Conservation (phyloP, 805 yeast genomes). For the Sugiyamaella valdiviana region DNA sequence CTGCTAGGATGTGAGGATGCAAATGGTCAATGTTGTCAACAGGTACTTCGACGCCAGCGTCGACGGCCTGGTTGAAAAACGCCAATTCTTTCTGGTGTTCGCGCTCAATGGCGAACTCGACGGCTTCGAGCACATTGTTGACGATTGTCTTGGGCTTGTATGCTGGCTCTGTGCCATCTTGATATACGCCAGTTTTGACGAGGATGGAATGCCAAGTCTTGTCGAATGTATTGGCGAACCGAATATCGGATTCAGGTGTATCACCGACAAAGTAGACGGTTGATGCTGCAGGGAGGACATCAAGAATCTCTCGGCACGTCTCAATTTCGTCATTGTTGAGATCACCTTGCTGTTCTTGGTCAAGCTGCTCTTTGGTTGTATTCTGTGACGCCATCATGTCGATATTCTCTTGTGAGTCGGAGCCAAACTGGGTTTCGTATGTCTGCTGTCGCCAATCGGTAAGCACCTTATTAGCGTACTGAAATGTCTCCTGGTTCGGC, state of each 20-base stretch:
- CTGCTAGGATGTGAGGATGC: constrained; percentile 14
- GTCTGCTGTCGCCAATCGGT: constrained; percentile 73
- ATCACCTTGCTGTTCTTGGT: constrained; percentile 35
- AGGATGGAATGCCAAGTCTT: constrained; percentile 87
- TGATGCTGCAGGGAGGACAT: not conserved
- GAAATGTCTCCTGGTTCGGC: constrained; percentile 75
- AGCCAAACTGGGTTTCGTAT: constrained; percentile 56
- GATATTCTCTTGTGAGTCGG: constrained; percentile 22
- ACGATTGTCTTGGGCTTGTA: constrained; percentile 46
- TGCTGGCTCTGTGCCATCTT: constrained; percentile 41
- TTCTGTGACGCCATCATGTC: not conserved
- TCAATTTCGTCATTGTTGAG: constrained; percentile 36
- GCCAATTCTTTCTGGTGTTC: constrained; percentile 66
- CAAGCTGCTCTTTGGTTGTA: not conserved
- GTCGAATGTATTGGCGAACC: constrained; percentile 80
- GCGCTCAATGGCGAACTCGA: constrained; percentile 55
- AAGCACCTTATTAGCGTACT: constrained; percentile 70
- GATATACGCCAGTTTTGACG: constrained; percentile 83
- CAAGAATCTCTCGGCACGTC: constrained; percentile 33
- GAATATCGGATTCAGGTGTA: constrained; percentile 88
- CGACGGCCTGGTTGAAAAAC: constrained; percentile 56
- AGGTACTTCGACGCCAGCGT: constrained; percentile 18
- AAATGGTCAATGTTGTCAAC: constrained; percentile 7
- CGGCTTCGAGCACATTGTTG: constrained; percentile 49
- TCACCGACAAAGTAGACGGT: constrained; percentile 91